phyloP scores from a whole-genome alignment of 192 early-diverging fungal genomes.

The Umbelopsis sp. region DNA sequence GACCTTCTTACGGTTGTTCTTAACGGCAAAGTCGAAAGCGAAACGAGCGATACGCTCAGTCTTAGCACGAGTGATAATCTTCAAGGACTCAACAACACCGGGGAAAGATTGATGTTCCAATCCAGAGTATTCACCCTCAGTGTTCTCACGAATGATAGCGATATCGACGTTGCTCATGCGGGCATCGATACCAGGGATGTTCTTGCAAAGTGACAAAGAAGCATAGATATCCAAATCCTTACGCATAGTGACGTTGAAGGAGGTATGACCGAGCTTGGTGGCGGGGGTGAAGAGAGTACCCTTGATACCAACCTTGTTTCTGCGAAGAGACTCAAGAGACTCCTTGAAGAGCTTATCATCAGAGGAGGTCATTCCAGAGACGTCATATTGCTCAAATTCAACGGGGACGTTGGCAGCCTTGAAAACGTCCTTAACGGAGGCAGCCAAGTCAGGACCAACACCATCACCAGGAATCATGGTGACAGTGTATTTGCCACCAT shows the following conservation, averaged over 20 bases:
- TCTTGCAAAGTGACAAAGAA: constrained; percentile 89
- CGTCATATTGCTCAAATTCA: constrained; percentile 97
- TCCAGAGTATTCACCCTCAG: constrained; percentile 99
- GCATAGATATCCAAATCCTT: constrained; percentile 99
- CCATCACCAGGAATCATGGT: constrained; percentile 99
- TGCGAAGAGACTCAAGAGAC: constrained; percentile 86
- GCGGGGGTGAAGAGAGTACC: constrained; percentile 92
- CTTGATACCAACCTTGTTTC: constrained; percentile 98
- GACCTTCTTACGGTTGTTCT: constrained; percentile 97
- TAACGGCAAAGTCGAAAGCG: constrained; percentile 98
- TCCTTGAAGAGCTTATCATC: constrained; percentile 86
- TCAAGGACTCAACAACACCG: constrained; percentile 98
- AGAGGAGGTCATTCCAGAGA: constrained; percentile 87
- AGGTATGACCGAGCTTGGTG: constrained; percentile 83
- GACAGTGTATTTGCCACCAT: constrained; percentile 94
- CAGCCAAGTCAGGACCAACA: constrained; percentile 92
- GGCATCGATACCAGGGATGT: constrained; percentile 83
- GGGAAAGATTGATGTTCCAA: constrained; percentile 98
- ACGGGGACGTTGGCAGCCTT: constrained; percentile 91
- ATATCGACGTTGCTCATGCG: constrained; percentile 96
- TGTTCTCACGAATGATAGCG: constrained; percentile 99
- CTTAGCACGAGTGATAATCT: constrained; percentile 96
- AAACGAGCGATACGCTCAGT: constrained; percentile 98
- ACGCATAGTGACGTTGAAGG: constrained; percentile 96
- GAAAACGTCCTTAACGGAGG: constrained; percentile 93